Conservation (phyloP, 2,329 filamentous ascomycete species). For the Colletotrichum cereale region DNA sequence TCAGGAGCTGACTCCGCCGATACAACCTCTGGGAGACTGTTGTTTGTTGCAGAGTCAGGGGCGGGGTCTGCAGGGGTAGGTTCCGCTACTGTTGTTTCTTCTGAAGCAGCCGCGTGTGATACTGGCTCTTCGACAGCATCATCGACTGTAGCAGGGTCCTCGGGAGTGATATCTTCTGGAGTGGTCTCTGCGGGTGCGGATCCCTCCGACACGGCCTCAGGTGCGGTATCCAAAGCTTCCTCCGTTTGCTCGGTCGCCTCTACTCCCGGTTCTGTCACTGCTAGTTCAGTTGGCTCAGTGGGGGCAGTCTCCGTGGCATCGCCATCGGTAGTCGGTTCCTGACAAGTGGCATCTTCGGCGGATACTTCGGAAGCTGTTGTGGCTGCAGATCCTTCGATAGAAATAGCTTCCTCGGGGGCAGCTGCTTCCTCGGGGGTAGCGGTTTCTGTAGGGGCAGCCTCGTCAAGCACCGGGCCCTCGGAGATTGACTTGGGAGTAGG, state of each 20-base stretch:
- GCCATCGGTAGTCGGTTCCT: background rate
- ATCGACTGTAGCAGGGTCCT: slow-evolving; percentile 19
- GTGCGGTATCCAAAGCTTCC: slow-evolving; percentile 17
- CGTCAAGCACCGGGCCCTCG: slow-evolving; percentile 27
- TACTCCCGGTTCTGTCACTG: background rate
- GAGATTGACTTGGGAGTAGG: background rate
- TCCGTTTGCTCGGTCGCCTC: background rate
- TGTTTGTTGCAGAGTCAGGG: background rate
- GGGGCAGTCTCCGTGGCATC: background rate
- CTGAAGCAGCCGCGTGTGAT: slow-evolving; percentile 16
- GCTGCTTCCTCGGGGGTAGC: slow-evolving; percentile 19
- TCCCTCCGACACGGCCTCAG: slow-evolving; percentile 26
- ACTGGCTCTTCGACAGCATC: slow-evolving; percentile 24
- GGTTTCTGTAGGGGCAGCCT: slow-evolving; percentile 30
- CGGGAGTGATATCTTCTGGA: slow-evolving; percentile 3
- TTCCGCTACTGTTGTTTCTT: background rate
- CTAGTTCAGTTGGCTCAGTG: background rate
- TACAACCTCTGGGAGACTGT: background rate
- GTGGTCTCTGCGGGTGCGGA: background rate
- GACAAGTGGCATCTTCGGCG: background rate
- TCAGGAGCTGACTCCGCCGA: background rate
- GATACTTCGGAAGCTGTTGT: background rate
- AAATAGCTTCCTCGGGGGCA: slow-evolving; percentile 3
- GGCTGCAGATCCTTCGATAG: background rate
- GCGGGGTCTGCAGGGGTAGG: background rate